Conservation (phyloP, 176 grass and related monocot species). For the Hyparrhenia diplandra region DNA sequence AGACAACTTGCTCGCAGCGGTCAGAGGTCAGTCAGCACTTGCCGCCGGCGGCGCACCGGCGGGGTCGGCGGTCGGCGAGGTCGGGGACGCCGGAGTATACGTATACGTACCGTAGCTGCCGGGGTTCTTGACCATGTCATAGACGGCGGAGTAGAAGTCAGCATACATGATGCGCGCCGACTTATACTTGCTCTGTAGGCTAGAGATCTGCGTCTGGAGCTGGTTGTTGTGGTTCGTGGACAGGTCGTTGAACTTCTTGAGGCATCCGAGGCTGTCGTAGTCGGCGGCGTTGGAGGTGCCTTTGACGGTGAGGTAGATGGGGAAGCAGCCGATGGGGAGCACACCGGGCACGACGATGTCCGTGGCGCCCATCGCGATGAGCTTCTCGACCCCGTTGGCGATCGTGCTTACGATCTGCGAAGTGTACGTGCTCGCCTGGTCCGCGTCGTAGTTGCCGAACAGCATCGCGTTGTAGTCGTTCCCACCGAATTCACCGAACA, state of each 20-base stretch:
- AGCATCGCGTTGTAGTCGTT: conserved; percentile 78
- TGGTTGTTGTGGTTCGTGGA: conserved; percentile 45
- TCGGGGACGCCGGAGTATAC: neutral
- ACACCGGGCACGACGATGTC: conserved; percentile 54
- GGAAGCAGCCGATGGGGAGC: conserved; percentile 71
- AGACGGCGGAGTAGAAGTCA: conserved; percentile 52
- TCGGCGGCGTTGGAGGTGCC: conserved; percentile 31
- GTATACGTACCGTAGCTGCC: conserved; percentile 33
- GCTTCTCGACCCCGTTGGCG: conserved; percentile 45
- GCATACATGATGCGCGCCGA: conserved; percentile 50
- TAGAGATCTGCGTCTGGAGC: neutral
- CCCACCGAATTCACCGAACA: conserved; percentile 66
- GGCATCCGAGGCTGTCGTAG: conserved; percentile 47
- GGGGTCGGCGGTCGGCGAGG: too few species aligned
- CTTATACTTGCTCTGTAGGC: conserved; percentile 42
- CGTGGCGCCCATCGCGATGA: conserved; percentile 49
- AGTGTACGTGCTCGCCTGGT: conserved; percentile 49
- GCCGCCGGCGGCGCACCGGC: neutral
- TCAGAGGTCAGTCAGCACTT: neutral
- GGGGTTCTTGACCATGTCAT: conserved; percentile 54
- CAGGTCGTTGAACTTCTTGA: conserved; percentile 59
- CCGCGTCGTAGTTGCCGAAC: conserved; percentile 45
- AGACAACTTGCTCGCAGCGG: neutral
- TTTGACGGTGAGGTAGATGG: conserved; percentile 58
- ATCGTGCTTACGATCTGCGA: conserved; percentile 39